These are phyloP conservation scores for Pisolithus sp. DNA, from an alignment of 768 basidiomycete species.

Conservation along the genomic window DNA sequence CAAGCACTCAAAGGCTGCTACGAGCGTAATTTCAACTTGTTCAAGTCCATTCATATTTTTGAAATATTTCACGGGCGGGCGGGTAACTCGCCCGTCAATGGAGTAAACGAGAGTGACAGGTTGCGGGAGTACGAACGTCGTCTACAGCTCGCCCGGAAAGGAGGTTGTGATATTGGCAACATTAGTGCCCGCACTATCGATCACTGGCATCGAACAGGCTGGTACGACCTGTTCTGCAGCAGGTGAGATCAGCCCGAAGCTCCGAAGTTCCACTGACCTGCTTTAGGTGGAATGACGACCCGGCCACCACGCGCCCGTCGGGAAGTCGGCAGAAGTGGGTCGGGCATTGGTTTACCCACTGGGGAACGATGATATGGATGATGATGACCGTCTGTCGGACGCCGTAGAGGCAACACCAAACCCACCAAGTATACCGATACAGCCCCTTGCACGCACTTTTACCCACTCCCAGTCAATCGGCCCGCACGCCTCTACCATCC, in stretches of 20 bases:
- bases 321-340: slow-evolving; percentile 28
- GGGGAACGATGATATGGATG: slow-evolving; percentile 42
- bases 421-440: slow-evolving; percentile 30
- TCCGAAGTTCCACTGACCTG: neutral
- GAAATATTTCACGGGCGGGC: slow-evolving; percentile 40
- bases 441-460: slow-evolving; percentile 16
- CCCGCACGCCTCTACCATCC: slow-evolving; percentile 6
- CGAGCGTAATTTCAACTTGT: slow-evolving; percentile 78
- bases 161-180: slow-evolving; percentile 65
- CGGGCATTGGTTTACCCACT: slow-evolving; percentile 26
- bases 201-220: slow-evolving; percentile 72
- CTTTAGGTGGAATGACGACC: slow-evolving; percentile 61
- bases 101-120: slow-evolving; percentile 55
- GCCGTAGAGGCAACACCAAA: slow-evolving; percentile 30
- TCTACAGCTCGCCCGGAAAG: slow-evolving; percentile 57
- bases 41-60: slow-evolving; percentile 76
- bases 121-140: slow-evolving; percentile 69
- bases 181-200: slow-evolving; percentile 69
- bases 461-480: slow-evolving; percentile 16
- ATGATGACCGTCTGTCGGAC: slow-evolving; percentile 45
- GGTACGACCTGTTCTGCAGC: slow-evolving; percentile 69
- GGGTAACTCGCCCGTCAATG: slow-evolving; percentile 33
- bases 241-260: slow-evolving; percentile 35
- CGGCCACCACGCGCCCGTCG: slow-evolving; percentile 47
- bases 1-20: slow-evolving; percentile 82